Conservation (phyloP, 2,329 filamentous ascomycete species). For the Colletotrichum somersetense region DNA sequence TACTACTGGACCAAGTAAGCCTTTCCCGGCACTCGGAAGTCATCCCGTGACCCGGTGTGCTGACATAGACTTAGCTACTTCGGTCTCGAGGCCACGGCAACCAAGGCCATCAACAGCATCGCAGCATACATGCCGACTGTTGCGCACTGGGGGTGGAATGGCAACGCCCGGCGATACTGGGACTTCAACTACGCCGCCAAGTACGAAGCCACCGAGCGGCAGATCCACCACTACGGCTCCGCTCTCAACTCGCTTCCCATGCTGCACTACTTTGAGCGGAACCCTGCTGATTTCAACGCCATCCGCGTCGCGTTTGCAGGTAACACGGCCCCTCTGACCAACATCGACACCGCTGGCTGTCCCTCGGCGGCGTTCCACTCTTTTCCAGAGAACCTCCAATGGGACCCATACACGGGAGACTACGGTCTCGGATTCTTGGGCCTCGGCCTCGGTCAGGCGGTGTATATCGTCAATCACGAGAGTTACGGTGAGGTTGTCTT, state of each 20-base stretch:
- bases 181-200: conserved; percentile 60
- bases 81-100: conserved; percentile 57
- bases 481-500: conserved; percentile 63
- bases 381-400: conserved; percentile 66
- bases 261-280: conserved; percentile 62
- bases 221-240: conserved; percentile 73
- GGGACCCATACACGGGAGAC: conserved; percentile 70
- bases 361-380: conserved; percentile 69
- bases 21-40: background rate
- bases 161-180: conserved; percentile 72
- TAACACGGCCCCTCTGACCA: conserved; percentile 64
- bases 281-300: conserved; percentile 61
- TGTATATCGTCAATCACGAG: conserved; percentile 61
- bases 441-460: conserved; percentile 61
- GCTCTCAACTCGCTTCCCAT: conserved; percentile 68
- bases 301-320: conserved; percentile 68
- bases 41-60: background rate
- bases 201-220: conserved; percentile 58
- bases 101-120: conserved; percentile 66
- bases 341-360: conserved; percentile 68
- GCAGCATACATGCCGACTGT: conserved; percentile 69
- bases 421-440: conserved; percentile 69
- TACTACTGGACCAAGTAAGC: conserved; percentile 68
- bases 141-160: conserved; percentile 73
- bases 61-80: conserved; percentile 56